Evolutionary conservation across 441 rosid species (phyloP).

Genomic region (Raphanus hybrid): DNA sequence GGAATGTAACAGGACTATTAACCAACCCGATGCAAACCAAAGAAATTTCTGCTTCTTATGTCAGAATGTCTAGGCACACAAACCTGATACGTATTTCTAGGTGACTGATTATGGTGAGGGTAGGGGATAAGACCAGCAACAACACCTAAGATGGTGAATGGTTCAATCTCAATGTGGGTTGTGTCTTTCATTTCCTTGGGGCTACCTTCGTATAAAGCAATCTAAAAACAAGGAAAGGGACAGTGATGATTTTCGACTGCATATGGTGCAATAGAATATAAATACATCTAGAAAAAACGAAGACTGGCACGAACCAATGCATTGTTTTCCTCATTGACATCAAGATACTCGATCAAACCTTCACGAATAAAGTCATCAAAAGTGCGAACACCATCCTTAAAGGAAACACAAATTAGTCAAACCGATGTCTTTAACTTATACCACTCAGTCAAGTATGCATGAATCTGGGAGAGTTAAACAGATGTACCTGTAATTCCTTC

Average conservation of each 20-base stretch:
- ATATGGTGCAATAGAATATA: conserved; percentile 20
- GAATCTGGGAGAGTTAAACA: conserved; percentile 23
- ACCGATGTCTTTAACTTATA: conserved; percentile 16
- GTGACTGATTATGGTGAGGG: conserved; percentile 99
- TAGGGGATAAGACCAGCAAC: conserved; percentile 94
- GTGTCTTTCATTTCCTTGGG: conserved; percentile 48
- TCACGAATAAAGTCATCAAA: conserved; percentile 91
- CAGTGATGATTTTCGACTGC: conserved; percentile 20
- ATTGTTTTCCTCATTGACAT: conserved; percentile 98
- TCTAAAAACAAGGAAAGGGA: conserved; percentile 55
- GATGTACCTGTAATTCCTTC: conserved; percentile 82
- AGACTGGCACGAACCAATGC: conserved; percentile 70
- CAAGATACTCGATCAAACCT: conserved; percentile 95
- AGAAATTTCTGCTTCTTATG: conserved; percentile 23
- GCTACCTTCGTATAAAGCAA: conserved; percentile 82
- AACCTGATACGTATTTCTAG: conserved; percentile 98
- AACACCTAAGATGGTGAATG: conserved; percentile 98
- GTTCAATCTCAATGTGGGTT: conserved; percentile 98
- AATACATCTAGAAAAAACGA: conserved; percentile 11
- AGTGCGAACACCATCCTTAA: conserved; percentile 87
- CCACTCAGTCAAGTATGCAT: conserved; percentile 30
- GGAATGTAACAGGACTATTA: too few species aligned
- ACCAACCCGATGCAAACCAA: background rate
- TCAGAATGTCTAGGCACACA: conserved; percentile 13
- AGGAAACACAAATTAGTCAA: conserved; percentile 40